These are phyloP conservation scores for Tanacetum coccineum DNA, from an alignment of 129 eudicot species.

Conservation along the genomic window DNA sequence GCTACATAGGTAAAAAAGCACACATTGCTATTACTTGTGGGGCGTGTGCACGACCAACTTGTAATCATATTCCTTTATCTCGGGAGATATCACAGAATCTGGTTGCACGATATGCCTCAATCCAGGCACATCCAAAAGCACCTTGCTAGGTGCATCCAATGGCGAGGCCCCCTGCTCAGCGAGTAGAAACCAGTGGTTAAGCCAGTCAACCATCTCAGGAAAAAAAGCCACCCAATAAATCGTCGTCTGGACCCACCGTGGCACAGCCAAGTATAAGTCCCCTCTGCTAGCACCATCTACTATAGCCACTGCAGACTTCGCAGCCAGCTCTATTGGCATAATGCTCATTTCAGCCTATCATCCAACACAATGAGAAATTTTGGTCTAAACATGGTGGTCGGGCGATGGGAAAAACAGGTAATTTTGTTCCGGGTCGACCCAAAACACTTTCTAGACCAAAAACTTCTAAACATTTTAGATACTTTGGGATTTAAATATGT, in stretches of 20 bases:
- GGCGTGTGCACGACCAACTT: background rate
- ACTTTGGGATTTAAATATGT: too few relatives aligned
- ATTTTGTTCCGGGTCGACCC: too few relatives aligned
- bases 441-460: too few relatives aligned
- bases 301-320: slow-evolving; percentile 14
- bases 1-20: background rate
- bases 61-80: slow-evolving; percentile 21
- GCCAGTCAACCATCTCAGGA: slow-evolving; percentile 30
- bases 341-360: slow-evolving; percentile 28
- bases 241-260: slow-evolving; percentile 29
- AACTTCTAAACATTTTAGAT: too few relatives aligned
- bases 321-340: slow-evolving; percentile 29
- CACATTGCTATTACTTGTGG: background rate
- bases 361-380: background rate
- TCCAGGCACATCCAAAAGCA: slow-evolving; percentile 24
- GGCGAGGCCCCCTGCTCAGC: slow-evolving; percentile 27
- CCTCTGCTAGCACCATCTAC: slow-evolving; percentile 32
- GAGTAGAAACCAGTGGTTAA: slow-evolving; percentile 17
- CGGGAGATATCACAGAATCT: slow-evolving; percentile 19
- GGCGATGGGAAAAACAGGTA: too few relatives aligned
- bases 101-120: slow-evolving; percentile 21
- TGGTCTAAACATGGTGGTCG: too few relatives aligned
- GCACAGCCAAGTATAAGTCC: slow-evolving; percentile 23
- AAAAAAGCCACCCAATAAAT: slow-evolving; percentile 31
- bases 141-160: slow-evolving; percentile 27